These are phyloP conservation scores for Fusarium marasasianum DNA, from an alignment of 2,329 filamentous ascomycete species.

Conservation along the genomic window DNA sequence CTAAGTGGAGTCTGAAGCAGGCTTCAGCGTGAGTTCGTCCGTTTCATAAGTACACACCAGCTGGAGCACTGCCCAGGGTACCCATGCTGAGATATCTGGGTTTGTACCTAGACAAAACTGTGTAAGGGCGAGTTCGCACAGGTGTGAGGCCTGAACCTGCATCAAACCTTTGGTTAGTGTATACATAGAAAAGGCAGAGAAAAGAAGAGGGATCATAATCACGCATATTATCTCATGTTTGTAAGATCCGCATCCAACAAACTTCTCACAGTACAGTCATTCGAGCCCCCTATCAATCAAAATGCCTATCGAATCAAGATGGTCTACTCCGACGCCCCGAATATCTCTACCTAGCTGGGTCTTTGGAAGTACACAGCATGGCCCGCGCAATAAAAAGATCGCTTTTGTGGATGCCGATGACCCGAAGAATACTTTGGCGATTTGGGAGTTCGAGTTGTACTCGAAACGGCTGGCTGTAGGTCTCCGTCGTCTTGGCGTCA, in stretches of 20 bases:
- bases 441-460: neutral
- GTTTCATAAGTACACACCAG: neutral
- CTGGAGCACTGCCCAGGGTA: neutral
- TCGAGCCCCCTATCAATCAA: neutral
- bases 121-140: neutral
- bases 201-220: neutral
- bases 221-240: neutral
- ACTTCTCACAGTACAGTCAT: neutral
- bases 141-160: neutral
- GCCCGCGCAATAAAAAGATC: neutral
- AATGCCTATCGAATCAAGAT: neutral
- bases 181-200: neutral
- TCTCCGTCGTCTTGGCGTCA: neutral
- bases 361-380: neutral
- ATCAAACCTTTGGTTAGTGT: neutral
- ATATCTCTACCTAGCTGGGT: neutral
- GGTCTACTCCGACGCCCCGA: neutral
- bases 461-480: neutral
- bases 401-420: neutral
- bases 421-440: neutral
- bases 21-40: neutral
- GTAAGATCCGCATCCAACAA: neutral
- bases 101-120: rapidly evolving
- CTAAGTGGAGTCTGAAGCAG: neutral
- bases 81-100: neutral